Conservation (phyloP, 2,329 filamentous ascomycete genomes). For the Metarhizium album region DNA sequence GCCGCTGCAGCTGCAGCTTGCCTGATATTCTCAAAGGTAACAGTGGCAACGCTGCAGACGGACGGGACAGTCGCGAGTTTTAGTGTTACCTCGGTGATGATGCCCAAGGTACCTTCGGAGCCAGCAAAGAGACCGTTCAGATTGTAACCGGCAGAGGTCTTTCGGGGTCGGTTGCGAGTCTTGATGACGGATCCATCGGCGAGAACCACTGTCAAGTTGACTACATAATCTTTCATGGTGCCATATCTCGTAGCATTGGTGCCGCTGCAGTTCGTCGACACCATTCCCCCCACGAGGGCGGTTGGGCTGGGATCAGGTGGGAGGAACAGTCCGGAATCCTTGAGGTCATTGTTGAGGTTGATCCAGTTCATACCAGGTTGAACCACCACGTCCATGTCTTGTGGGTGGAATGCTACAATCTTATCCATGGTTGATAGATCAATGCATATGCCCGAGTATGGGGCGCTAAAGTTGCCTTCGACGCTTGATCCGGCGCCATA, state of each 20-base stretch:
- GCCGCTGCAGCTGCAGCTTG: constrained; percentile 54
- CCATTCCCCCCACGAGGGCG: constrained; percentile 46
- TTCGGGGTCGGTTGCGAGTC: constrained; percentile 54
- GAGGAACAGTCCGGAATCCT: constrained; percentile 52
- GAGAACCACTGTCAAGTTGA: constrained; percentile 60
- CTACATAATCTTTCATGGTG: constrained; percentile 67
- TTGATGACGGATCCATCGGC: constrained; percentile 58
- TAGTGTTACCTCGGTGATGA: constrained; percentile 60
- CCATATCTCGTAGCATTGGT: constrained; percentile 55
- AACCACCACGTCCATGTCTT: constrained; percentile 62
- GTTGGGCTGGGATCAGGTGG: constrained; percentile 59
- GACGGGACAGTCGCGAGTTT: constrained; percentile 56
- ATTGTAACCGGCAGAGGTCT: constrained; percentile 63
- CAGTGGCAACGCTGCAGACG: constrained; percentile 54
- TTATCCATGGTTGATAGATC: constrained; percentile 60
- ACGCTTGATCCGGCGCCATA: constrained; percentile 66
- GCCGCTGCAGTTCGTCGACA: constrained; percentile 57
- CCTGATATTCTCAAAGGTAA: constrained; percentile 46
- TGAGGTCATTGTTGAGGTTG: constrained; percentile 53
- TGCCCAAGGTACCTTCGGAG: constrained; percentile 59
- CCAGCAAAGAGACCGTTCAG: constrained; percentile 59
- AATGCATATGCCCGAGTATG: constrained; percentile 56
- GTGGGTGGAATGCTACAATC: constrained; percentile 51
- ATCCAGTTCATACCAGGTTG: constrained; percentile 61
- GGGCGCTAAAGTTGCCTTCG: constrained; percentile 61